A percentile compares a stretch with the other conserved stretches of the same genome.
Evolutionary conservation across 805 yeast species (phyloP).

Genomic region (Barnettozyma siamensis): DNA sequence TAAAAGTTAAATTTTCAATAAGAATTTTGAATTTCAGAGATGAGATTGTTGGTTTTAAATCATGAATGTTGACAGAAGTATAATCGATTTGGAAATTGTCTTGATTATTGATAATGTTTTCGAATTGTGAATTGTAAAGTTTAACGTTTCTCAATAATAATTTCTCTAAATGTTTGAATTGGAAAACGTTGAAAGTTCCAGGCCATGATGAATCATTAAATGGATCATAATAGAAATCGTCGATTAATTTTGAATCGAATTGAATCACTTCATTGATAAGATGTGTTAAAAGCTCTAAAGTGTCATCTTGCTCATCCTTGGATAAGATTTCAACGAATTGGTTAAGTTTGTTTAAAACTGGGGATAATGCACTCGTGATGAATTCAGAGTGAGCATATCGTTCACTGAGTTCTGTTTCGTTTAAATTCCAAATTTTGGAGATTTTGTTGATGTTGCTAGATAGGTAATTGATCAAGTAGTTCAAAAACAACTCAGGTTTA

Average conservation of each 20-base stretch:
- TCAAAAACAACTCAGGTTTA: slow-evolving; percentile 49
- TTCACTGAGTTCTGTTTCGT: slow-evolving; percentile 20
- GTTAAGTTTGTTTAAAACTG: slow-evolving; percentile 39
- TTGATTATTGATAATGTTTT: slow-evolving; percentile 33
- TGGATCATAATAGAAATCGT: slow-evolving; percentile 37
- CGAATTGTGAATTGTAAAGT: slow-evolving; percentile 39
- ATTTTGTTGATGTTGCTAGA: slow-evolving; percentile 34
- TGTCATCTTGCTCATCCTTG: slow-evolving; percentile 18
- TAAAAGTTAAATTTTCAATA: slow-evolving; percentile 39
- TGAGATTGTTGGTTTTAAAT: slow-evolving; percentile 36
- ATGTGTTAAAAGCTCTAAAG: slow-evolving; percentile 23
- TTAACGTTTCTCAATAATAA: slow-evolving; percentile 47
- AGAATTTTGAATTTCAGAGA: slow-evolving; percentile 38
- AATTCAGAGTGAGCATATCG: slow-evolving; percentile 33
- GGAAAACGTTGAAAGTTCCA: slow-evolving; percentile 22
- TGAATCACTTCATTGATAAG: slow-evolving; percentile 35
- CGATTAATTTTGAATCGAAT: slow-evolving; percentile 32
- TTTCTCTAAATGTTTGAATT: slow-evolving; percentile 28
- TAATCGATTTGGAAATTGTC: slow-evolving; percentile 43
- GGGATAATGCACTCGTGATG: slow-evolving; percentile 32
- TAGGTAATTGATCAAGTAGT: slow-evolving; percentile 43
- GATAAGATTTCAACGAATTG: slow-evolving; percentile 20
- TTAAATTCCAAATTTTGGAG: slow-evolving; percentile 35
- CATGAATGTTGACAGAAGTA: slow-evolving; percentile 29
- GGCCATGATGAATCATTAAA: slow-evolving; percentile 26